phyloP scores from a whole-genome alignment of 768 basidiomycete genomes.

The Botryobasidium botryosum region DNA sequence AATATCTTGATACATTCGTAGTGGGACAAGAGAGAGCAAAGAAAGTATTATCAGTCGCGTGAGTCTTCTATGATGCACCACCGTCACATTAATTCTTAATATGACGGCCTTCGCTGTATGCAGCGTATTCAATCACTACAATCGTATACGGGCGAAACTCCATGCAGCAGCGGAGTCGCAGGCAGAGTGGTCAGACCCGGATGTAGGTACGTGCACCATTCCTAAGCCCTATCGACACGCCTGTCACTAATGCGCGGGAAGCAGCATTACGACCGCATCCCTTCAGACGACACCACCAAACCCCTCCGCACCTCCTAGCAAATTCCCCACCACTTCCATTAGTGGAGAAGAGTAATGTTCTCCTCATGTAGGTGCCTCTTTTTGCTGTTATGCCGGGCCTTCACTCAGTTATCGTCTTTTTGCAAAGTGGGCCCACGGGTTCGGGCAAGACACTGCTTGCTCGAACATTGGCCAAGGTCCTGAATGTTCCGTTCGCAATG shows the following conservation, averaged over 20 bases:
- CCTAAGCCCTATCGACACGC: not conserved
- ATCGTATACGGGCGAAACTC: slow-evolving; percentile 30
- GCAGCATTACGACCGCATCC: not conserved
- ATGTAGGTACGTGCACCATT: slow-evolving; percentile 18
- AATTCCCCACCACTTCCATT: slow-evolving; percentile 27
- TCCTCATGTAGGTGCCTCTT: slow-evolving; percentile 51
- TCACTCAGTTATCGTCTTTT: not conserved
- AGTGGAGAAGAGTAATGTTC: slow-evolving; percentile 85
- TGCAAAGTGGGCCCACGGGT: slow-evolving; percentile 60
- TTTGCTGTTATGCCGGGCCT: too few relatives aligned
- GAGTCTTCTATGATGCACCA: slow-evolving; percentile 22
- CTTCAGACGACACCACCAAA: not conserved
- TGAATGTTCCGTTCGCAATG: slow-evolving; percentile 89
- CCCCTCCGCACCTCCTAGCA: slow-evolving; percentile 17
- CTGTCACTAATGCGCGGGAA: not conserved
- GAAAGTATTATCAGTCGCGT: slow-evolving; percentile 90
- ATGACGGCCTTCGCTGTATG: not conserved
- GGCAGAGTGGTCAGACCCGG: slow-evolving; percentile 8
- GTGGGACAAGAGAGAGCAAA: slow-evolving; percentile 88
- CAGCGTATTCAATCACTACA: slow-evolving; percentile 93
- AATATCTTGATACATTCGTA: slow-evolving; percentile 77
- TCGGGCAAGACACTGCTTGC: slow-evolving; percentile 86
- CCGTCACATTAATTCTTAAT: slow-evolving; percentile 1
- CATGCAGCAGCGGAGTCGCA: not conserved
- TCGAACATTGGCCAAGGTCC: slow-evolving; percentile 74